phyloP scores from a whole-genome alignment of 495 filamentous ascomycete species.

The Margaritispora aquatica region DNA sequence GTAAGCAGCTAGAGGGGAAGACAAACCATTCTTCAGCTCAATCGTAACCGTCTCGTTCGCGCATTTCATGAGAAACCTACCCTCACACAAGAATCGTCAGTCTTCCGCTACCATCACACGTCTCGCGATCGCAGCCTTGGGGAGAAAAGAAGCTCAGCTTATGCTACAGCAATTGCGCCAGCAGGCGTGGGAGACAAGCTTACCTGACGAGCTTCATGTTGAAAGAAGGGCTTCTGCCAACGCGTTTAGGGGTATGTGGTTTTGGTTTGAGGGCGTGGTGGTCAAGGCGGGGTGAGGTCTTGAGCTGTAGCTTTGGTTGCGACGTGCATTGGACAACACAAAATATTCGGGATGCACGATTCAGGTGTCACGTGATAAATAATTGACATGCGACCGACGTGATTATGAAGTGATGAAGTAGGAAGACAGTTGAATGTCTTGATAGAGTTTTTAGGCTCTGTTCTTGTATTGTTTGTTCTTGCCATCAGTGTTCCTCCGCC shows the following conservation, averaged over 20 bases:
- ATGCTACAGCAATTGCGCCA: slow-evolving; percentile 15
- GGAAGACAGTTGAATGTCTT: neutral
- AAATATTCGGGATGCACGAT: neutral
- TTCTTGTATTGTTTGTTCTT: neutral
- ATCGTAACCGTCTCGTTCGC: slow-evolving; percentile 95
- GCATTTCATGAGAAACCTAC: slow-evolving; percentile 97
- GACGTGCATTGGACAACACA: neutral
- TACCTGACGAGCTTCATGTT: slow-evolving; percentile 99
- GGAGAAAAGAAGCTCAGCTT: slow-evolving; percentile 23
- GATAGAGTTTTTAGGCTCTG: neutral
- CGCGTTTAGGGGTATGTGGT: neutral
- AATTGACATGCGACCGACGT: neutral
- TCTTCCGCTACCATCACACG: slow-evolving; percentile 14
- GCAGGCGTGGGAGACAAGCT: slow-evolving; percentile 28
- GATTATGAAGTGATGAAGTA: neutral
- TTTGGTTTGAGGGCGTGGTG: neutral
- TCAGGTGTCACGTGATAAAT: neutral
- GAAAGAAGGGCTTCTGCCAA: neutral
- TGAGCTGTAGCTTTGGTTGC: neutral
- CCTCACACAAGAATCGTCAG: slow-evolving; percentile 32
- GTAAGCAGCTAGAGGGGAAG: neutral
- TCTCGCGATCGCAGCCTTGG: slow-evolving; percentile 18
- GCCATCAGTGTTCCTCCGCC: neutral
- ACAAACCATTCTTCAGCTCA: slow-evolving; percentile 91
- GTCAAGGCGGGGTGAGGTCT: neutral